These are phyloP conservation scores for Cryptococcus jaspeensis DNA, from an alignment of 1,284 basidiomycete genomes.

Conservation along the genomic window DNA sequence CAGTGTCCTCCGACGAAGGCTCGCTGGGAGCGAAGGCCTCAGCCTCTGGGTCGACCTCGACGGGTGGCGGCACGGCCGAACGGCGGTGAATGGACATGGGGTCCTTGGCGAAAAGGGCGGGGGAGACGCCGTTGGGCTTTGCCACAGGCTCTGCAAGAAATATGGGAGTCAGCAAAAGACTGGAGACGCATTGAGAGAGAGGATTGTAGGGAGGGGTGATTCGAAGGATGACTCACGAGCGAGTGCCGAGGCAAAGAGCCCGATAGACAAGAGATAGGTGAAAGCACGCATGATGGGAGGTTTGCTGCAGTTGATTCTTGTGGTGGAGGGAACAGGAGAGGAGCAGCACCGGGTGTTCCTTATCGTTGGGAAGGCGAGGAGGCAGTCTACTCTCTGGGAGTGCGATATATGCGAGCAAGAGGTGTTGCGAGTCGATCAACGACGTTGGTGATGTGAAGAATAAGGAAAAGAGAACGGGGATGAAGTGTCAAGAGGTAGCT, in stretches of 20 bases:
- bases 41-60: background rate
- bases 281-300: slow-evolving; percentile 19
- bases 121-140: background rate
- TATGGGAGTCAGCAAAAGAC: no score
- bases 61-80: slow-evolving; percentile 12
- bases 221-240: slow-evolving; percentile 15
- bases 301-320: background rate
- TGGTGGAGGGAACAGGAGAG: background rate
- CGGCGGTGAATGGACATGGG: slow-evolving; percentile 24
- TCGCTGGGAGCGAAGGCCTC: background rate
- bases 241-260: slow-evolving; percentile 19
- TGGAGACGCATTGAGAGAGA: background rate
- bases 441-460: background rate
- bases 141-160: background rate
- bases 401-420: background rate
- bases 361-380: background rate
- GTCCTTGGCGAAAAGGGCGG: slow-evolving; percentile 24
- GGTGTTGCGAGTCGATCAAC: slow-evolving; percentile 3
- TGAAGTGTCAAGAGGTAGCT: background rate
- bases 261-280: slow-evolving; percentile 19
- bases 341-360: background rate
- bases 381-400: background rate
- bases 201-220: background rate
- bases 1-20: background rate
- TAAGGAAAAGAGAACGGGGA: background rate